phyloP scores from a whole-genome alignment of 192 early-diverging fungal genomes.

The Pecoramyces ruminantium region DNA sequence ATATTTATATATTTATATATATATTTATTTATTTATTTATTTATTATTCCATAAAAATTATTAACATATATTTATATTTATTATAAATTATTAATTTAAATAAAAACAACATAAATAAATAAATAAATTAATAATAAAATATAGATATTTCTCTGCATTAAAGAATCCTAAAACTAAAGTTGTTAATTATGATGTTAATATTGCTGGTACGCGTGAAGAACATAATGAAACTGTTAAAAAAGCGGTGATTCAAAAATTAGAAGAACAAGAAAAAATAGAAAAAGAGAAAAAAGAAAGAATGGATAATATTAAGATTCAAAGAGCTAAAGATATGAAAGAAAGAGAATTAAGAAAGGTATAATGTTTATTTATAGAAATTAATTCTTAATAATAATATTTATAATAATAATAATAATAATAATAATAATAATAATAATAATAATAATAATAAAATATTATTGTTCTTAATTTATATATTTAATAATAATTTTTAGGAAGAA shows the following conservation, averaged over 20 bases:
- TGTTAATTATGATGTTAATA: conserved; percentile 38
- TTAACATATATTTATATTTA: too few species aligned
- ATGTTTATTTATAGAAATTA: too few species aligned
- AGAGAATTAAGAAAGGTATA: neutral
- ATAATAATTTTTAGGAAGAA: neutral
- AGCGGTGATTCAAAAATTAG: conserved; percentile 30
- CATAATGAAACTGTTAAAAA: conserved; percentile 37
- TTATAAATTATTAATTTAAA: too few species aligned
- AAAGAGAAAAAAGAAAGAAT: conserved; percentile 22
- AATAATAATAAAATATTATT: too few species aligned
- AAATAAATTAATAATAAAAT: too few species aligned
- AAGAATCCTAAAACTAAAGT: conserved; percentile 16
- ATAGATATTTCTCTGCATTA: neutral
- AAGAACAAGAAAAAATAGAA: conserved; percentile 42
- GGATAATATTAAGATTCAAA: conserved; percentile 12
- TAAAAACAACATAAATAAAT: too few species aligned
- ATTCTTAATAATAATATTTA: too few species aligned
- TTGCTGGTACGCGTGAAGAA: conserved; percentile 38
- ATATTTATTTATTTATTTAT: too few species aligned
- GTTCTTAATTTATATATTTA: too few species aligned
- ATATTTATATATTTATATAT: too few species aligned
- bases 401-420: neutral
- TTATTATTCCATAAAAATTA: too few species aligned
- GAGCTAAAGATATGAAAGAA: neutral
- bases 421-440: too few species aligned